Conservation (phyloP, 108 stramenopile genomes). For the Licmophora abbreviata region DNA sequence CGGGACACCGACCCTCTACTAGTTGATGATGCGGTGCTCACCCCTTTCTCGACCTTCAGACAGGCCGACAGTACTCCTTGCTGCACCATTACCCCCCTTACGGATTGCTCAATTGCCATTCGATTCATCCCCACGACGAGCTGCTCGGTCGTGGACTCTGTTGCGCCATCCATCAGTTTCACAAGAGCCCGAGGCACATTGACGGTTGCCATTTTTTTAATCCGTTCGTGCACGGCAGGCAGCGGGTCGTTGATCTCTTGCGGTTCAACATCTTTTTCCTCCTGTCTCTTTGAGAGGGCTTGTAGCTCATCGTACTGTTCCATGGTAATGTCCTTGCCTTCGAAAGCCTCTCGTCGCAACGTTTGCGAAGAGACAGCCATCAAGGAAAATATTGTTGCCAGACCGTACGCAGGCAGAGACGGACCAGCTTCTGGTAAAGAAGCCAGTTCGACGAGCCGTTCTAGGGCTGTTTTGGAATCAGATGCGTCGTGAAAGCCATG, state of each 20-base stretch:
- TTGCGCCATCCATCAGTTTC: slow-evolving; percentile 75
- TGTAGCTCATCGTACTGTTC: slow-evolving; percentile 96
- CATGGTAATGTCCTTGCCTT: slow-evolving; percentile 87
- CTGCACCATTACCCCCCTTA: slow-evolving; percentile 88
- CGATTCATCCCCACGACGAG: slow-evolving; percentile 58
- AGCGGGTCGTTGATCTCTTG: slow-evolving; percentile 51
- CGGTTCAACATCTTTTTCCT: slow-evolving; percentile 62
- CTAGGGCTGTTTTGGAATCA: slow-evolving; percentile 34
- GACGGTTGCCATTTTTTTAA: slow-evolving; percentile 63
- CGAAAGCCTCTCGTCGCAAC: slow-evolving; percentile 80
- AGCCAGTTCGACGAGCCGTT: slow-evolving; percentile 66
- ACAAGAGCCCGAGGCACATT: slow-evolving; percentile 82
- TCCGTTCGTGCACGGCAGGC: slow-evolving; percentile 51
- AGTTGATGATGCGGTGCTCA: slow-evolving; percentile 19
- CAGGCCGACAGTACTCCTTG: slow-evolving; percentile 85
- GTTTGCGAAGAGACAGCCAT: slow-evolving; percentile 82
- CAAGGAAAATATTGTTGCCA: slow-evolving; percentile 79
- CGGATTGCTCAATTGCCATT: slow-evolving; percentile 79
- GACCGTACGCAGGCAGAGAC: slow-evolving; percentile 67
- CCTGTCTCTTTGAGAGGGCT: slow-evolving; percentile 69
- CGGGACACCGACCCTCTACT: slow-evolving; percentile 1
- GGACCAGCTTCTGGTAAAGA: slow-evolving; percentile 50
- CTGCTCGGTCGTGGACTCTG: slow-evolving; percentile 71
- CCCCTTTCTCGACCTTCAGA: slow-evolving; percentile 68
- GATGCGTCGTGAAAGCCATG: slow-evolving; percentile 64